Conservation (phyloP, 495 filamentous ascomycete genomes). For the Wilcoxina mikolae region DNA sequence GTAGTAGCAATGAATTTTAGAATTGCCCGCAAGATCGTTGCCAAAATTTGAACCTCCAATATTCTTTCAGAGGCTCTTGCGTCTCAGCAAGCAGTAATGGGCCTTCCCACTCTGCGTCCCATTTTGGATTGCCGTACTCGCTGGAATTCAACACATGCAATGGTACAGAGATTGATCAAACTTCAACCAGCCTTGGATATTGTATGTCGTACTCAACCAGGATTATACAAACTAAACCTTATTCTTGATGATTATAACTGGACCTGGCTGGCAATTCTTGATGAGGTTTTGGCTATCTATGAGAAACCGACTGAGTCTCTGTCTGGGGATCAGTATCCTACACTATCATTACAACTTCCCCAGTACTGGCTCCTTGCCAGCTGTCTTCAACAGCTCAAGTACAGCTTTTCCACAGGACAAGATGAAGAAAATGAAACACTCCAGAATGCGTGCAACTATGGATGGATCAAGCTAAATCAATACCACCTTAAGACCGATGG, state of each 20-base stretch:
- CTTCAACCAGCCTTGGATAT: background rate
- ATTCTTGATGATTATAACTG: too few species aligned
- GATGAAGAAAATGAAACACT: background rate
- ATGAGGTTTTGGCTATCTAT: background rate
- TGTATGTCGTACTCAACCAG: background rate
- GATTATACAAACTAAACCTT: background rate
- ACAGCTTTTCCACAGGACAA: background rate
- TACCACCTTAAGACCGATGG: background rate
- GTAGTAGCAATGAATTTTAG: background rate
- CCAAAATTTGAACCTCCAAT: conserved; percentile 6
- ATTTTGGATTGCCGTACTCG: conserved; percentile 2
- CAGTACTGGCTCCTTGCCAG: background rate
- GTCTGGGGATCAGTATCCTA: background rate
- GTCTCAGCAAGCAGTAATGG: background rate
- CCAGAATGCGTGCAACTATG: background rate
- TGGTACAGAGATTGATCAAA: background rate
- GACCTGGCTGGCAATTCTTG: background rate
- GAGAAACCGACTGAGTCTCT: background rate
- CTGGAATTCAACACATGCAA: background rate
- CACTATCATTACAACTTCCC: background rate
- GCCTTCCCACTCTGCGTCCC: background rate
- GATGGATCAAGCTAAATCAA: background rate
- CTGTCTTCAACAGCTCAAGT: background rate
- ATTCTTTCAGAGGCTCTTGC: background rate
- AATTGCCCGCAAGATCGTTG: conserved; percentile 1